Percentiles rank a stretch among this genome's conserved stretches.
These are phyloP conservation scores for Penicillium roqueforti DNA, from an alignment of 495 filamentous ascomycete genomes.

Conservation along the genomic window DNA sequence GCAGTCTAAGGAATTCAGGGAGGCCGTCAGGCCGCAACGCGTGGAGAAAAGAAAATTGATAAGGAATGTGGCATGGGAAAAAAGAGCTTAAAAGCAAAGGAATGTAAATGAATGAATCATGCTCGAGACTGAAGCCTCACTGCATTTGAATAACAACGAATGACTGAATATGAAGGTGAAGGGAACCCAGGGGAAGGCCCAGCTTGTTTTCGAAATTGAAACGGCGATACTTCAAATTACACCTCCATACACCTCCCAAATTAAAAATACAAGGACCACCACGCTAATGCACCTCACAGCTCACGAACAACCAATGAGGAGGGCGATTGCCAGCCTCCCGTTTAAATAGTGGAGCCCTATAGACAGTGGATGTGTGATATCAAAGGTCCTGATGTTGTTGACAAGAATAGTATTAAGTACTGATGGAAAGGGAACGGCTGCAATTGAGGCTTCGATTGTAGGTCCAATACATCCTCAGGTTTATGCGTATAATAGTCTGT, in stretches of 20 bases:
- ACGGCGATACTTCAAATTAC: neutral
- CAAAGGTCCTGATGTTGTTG: neutral
- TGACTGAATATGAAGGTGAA: slow-evolving; percentile 36
- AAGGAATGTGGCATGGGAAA: slow-evolving; percentile 33
- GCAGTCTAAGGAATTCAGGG: slow-evolving; percentile 25
- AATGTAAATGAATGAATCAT: slow-evolving; percentile 26
- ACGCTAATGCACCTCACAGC: neutral
- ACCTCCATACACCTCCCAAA: slow-evolving; percentile 4
- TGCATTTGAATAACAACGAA: slow-evolving; percentile 34
- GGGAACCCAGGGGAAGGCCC: slow-evolving; percentile 7
- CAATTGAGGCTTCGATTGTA: neutral
- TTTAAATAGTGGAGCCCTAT: neutral
- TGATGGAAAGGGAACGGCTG: neutral
- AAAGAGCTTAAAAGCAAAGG: slow-evolving; percentile 25
- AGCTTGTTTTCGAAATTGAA: slow-evolving; percentile 2
- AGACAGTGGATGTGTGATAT: neutral
- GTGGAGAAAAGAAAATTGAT: slow-evolving; percentile 33
- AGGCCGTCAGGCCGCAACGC: slow-evolving; percentile 21
- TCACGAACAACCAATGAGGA: neutral
- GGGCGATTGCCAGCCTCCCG: neutral
- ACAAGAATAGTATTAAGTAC: neutral
- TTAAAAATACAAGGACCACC: neutral
- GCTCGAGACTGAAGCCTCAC: slow-evolving; percentile 27
- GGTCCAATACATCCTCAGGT: neutral
- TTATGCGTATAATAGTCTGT: neutral